Base-by-base conservation (phyloP, 345 rosid genomes). In the Citrus unshiu region DNA sequence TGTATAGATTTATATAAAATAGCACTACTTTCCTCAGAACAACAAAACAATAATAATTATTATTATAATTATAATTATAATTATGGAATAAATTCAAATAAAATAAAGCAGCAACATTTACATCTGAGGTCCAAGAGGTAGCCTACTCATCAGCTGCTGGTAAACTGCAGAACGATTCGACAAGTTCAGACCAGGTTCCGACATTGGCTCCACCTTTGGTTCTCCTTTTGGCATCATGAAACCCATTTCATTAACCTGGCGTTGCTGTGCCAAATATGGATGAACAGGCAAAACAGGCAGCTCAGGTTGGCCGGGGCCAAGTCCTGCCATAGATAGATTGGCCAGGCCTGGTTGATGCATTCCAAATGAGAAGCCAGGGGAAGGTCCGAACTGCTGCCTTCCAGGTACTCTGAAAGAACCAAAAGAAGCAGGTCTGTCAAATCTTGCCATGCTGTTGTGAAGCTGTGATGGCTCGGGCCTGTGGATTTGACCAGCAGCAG, bases 191-290 rank as follows among this genome's bases (percentile, higher is more conserved):
- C 84, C 85, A 14, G 93, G 78, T 70, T 92, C 99, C 0, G 95
- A 80, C 60, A 84, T 78, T 46, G 94, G 97, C 84, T 92, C 97
- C 82, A 84, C 81, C 85, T 93, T 95, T 0, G 91, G 88, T 66
- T 90, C 98, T 75, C 93, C 97, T 82, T 93, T 92, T 3, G 91
- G 97, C 85, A 93, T 72, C 90, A 90, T 86, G 72, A 85, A 86
- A 60, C 87, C 89, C 90, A 89, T 88, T 56, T 90, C 89, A 35
- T 73, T 87, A 73, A 77, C 74, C 40, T 78, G 90, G 16, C 82
- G 79, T 76, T 90, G 87, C 74, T 92, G 98, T 51, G 79, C 81
- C 77, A 93, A 37, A 72, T 85, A 90, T 34, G 89, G 91, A 74
- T 90, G 94, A 70, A 87, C 27, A 9, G 91, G 89, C 78, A 91